Evolutionary conservation across 768 basidiomycete species (phyloP).

Genomic region (Calocera viscosa): DNA sequence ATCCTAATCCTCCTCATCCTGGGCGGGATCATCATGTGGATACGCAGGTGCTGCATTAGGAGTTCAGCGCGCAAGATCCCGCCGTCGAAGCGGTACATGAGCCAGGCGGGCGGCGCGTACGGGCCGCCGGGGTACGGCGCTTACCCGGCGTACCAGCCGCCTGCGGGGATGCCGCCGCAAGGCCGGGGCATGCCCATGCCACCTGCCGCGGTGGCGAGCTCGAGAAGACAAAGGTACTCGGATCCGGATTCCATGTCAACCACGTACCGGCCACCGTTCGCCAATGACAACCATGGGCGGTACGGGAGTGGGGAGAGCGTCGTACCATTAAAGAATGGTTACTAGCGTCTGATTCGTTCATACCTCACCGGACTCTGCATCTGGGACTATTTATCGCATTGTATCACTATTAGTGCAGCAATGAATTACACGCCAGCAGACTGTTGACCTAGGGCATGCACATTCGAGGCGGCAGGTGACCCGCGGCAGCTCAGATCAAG

Average conservation of each 20-base stretch:
- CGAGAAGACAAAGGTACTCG: not conserved
- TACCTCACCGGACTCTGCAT: too few species aligned
- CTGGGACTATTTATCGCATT: too few species aligned
- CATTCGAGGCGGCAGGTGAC: too few species aligned
- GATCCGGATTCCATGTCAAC: not conserved
- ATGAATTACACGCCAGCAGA: too few species aligned
- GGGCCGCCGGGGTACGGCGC: not conserved
- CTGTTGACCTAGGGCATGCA: too few species aligned
- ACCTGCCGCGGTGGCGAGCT: not conserved
- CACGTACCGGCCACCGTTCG: not conserved
- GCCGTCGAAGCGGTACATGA: not conserved
- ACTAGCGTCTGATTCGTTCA: too few species aligned
- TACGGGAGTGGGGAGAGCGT: conserved; percentile 1
- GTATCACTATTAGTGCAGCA: too few species aligned
- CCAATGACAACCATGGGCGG: not conserved
- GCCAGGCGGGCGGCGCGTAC: not conserved
- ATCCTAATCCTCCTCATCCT: conserved; percentile 49
- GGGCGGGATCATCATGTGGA: conserved; percentile 31
- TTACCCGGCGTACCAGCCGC: not conserved
- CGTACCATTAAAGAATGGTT: not conserved
- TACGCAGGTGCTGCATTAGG: conserved; percentile 10
- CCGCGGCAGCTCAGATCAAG: not conserved
- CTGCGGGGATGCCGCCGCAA: not conserved
- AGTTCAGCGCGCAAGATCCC: not conserved
- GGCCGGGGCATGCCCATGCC: not conserved